phyloP scores from a whole-genome alignment of 768 basidiomycete species.

The Fistulinella prunicolor region DNA sequence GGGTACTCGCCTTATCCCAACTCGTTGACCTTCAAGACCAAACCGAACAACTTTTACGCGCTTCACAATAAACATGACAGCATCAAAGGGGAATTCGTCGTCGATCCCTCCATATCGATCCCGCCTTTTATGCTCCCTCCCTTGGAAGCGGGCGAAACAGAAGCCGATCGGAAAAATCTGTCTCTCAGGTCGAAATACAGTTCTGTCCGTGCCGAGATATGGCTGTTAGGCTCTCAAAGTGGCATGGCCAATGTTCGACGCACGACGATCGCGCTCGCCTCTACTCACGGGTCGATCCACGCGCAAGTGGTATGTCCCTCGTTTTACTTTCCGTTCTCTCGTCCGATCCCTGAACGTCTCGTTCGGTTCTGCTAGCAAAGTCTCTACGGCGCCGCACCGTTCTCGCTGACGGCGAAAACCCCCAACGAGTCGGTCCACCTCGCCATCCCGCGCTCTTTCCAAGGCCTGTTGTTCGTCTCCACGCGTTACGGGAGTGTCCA shows the following conservation, averaged over 20 bases:
- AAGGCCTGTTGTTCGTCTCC: conserved; percentile 16
- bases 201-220: conserved; percentile 39
- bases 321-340: background rate
- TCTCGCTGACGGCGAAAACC: conserved; percentile 8
- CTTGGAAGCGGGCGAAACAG: conserved; percentile 33
- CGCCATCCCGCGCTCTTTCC: conserved; percentile 21
- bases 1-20: background rate
- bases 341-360: background rate
- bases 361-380: too few species aligned
- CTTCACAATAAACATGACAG: conserved; percentile 4
- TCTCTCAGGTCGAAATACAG: conserved; percentile 34
- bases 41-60: conserved; percentile 25
- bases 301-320: conserved; percentile 20
- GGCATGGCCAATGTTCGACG: conserved; percentile 1
- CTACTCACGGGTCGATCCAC: conserved; percentile 15
- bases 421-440: conserved; percentile 15
- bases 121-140: conserved; percentile 40
- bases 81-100: conserved; percentile 35
- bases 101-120: conserved; percentile 42
- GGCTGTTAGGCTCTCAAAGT: conserved; percentile 22
- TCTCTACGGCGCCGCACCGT: conserved; percentile 14
- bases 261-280: conserved; percentile 21
- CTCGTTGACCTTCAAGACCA: conserved; percentile 19
- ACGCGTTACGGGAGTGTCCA: conserved; percentile 17
- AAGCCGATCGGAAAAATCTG: conserved; percentile 40